These are phyloP conservation scores for Mrakia gelida DNA, from an alignment of 768 basidiomycete genomes.

Conservation along the genomic window DNA sequence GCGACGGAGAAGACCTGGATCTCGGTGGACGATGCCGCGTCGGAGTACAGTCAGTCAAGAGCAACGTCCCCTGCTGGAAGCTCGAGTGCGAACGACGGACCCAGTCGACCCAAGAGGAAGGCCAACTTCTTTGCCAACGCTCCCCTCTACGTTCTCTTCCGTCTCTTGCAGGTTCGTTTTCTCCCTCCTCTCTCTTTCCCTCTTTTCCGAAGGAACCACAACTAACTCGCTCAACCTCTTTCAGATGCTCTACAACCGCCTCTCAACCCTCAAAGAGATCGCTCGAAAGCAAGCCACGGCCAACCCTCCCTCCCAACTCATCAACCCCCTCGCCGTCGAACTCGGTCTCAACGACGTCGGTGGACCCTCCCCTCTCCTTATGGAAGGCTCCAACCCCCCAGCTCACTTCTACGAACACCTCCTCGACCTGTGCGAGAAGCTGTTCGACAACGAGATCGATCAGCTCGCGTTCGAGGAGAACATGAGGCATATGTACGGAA, in stretches of 20 bases:
- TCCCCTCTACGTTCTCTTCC: constrained; percentile 82
- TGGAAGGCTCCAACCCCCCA: constrained; percentile 49
- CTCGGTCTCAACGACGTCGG: constrained; percentile 72
- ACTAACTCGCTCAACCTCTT: neutral
- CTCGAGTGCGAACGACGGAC: constrained; percentile 25
- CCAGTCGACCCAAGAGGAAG: constrained; percentile 35
- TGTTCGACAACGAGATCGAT: constrained; percentile 91
- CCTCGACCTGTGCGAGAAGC: constrained; percentile 82
- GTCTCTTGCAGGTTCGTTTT: constrained; percentile 76
- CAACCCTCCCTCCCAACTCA: constrained; percentile 53
- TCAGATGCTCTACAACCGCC: constrained; percentile 82
- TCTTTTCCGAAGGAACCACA: neutral
- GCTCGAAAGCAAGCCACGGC: constrained; percentile 59
- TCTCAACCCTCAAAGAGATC: constrained; percentile 77
- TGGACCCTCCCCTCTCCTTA: constrained; percentile 38
- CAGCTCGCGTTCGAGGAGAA: constrained; percentile 90
- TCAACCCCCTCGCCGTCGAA: constrained; percentile 75
- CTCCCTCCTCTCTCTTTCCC: constrained; percentile 6
- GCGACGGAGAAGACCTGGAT: constrained; percentile 44
- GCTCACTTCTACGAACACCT: constrained; percentile 81
- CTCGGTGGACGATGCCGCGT: constrained; percentile 38
- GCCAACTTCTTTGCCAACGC: constrained; percentile 78
- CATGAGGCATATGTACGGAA: constrained; percentile 65
- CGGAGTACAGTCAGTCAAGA: constrained; percentile 39
- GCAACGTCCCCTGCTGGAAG: constrained; percentile 33